Evolutionary conservation across 129 eudicot species (phyloP).

Genomic region (Chrysanthemum seticuspe): DNA sequence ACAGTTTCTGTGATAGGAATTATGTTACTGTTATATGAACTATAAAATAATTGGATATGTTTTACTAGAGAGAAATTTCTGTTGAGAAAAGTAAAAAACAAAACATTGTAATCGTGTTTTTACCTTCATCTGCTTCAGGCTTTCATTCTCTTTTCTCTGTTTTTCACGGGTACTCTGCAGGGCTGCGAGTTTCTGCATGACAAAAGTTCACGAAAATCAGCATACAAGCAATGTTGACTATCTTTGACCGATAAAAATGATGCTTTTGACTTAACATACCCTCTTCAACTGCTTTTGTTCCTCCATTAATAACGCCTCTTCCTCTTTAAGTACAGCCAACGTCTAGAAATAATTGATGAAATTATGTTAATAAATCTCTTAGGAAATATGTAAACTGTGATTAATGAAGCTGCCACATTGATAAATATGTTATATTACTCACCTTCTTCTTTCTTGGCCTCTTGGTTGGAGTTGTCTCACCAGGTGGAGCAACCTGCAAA

Average conservation of each 20-base stretch:
- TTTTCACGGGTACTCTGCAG: conserved; percentile 30
- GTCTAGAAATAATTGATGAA: conserved; percentile 22
- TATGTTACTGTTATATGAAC: background rate
- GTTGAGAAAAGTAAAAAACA: too few species aligned
- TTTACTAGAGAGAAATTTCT: background rate
- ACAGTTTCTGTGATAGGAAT: too few species aligned
- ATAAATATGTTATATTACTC: background rate
- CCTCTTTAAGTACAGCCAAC: conserved; percentile 43
- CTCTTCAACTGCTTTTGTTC: conserved; percentile 36
- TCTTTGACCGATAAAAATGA: conserved; percentile 12
- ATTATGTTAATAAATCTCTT: background rate
- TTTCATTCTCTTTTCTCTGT: conserved; percentile 33
- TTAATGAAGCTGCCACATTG: too few species aligned
- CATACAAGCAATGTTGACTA: conserved; percentile 8
- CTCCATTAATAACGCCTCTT: conserved; percentile 27
- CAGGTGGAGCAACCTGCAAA: conserved; percentile 32
- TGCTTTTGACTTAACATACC: conserved; percentile 18
- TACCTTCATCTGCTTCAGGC: conserved; percentile 40
- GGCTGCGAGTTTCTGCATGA: conserved; percentile 34
- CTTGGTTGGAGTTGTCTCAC: conserved; percentile 42
- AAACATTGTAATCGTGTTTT: too few species aligned
- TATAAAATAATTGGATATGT: background rate
- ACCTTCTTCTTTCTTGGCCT: conserved; percentile 62
- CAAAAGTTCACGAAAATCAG: conserved; percentile 10
- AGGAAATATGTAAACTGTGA: background rate